Evolutionary conservation across 1,284 basidiomycete species (phyloP), one percentile per base, ranked within the genome.

Genomic region (Irpex sp.): DNA sequence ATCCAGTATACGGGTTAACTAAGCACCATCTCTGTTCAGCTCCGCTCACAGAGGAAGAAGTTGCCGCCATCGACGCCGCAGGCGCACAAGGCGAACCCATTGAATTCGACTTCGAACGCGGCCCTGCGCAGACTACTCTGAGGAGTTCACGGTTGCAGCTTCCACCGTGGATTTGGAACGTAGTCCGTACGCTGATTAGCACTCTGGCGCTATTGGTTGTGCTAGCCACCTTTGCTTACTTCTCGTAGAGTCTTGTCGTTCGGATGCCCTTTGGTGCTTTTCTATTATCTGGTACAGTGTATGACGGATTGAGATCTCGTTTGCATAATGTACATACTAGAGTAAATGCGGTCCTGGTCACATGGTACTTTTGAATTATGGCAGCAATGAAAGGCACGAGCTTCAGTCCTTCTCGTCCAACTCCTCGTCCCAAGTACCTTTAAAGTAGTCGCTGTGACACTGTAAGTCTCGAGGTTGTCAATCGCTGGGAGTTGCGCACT

Each of bases 31-130:
- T 19, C 1, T 40, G 1, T 13, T 63, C 36, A 80, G 78, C 77
- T 55, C 34, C 70, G 0, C 70, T 84, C 21, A 82, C 79, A 1
- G 69, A 74, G 9, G 79, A 82, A 19, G 86, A 88, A 65, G 78
- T 87, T 51, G 76, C 72, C n/a, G 82, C 81, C 2, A 87, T 88
- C 40, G 87, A 89, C 67, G 76, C 74, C 37, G 85, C 85, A 0
- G 85, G 85, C 3, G 81, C 81, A 4, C 66, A 74, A 11, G 79
- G 77, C 3, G 72, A 70, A 38, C 57, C 63, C n/a, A 26, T 17
- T 6, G 52, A 26, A 36, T 21, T 61, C 40, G 54, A 56, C 31
- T 34, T 56, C 15, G 54, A 57, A 49, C 31, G 26, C 5, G 54
- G 57, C 21, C n/a, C 40, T n/a, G 11, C 40, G 11, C 40, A 47